Base-by-base conservation (phyloP, 306 rosid species). In the Hippophae tibetana region DNA sequence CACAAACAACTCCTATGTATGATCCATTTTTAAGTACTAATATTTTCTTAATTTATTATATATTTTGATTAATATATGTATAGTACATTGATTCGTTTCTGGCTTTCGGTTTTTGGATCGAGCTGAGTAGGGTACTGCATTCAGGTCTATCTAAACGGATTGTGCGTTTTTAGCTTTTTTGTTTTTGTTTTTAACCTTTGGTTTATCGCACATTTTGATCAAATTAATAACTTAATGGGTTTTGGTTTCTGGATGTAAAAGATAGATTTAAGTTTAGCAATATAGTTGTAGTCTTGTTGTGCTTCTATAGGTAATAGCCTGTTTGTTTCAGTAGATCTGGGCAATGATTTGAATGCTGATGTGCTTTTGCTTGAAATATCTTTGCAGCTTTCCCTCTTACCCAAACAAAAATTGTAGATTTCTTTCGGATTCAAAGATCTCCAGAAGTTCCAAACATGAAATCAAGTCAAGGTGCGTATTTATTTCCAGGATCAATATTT, bases 341-440 rank as follows among this genome's bases (percentile, higher is more conserved):
- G 38, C 5, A 31, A 31, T 31, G 38, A 31, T 31, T 31, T 31
- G 49, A 8, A 46, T 46, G 11, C 49, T 46, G 12, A 46, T 46
- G 13, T 49, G n/a, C 9, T 12, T 23, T 12, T 13, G 6, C n/a
- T 5, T 49, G 3, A 5, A 0, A 12, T 13, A 27, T 18, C 5
- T 41, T 38, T 77, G 74, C 84, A 86, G 97, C 84, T 42, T 89
- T 86, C 56, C 97, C 97, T 57, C 84, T 89, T 7, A 71, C 78
- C 8, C 97, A 89, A 75, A 89, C 97, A 60, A 89, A 89, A 75
- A 89, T 89, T 57, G 71, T 86, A 13, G 93, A 89, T 63, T 89
- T 89, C 60, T 89, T 89, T 23, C 79, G 86, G 57, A 89, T 89
- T 44, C 84, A 73, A 31, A 72, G 90, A 40, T 67, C 77, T 5